phyloP scores from a whole-genome alignment of 805 yeast genomes.

The Yamadazyma insecticola region DNA sequence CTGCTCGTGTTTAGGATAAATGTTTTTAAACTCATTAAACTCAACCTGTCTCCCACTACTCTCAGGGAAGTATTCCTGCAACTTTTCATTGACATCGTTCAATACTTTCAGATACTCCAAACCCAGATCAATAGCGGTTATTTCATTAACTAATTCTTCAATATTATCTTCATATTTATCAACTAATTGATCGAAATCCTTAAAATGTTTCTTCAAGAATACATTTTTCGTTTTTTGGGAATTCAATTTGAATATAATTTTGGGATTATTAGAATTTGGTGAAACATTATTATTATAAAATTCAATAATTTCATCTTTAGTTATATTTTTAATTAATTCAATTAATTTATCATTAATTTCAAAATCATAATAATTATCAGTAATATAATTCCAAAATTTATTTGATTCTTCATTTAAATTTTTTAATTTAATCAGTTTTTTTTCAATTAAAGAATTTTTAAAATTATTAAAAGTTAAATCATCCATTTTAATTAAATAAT shows the following conservation, averaged over 20 bases:
- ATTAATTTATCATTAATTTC: conserved; percentile 54
- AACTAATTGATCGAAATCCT: background rate
- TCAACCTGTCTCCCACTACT: conserved; percentile 2
- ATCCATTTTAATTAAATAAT: conserved; percentile 43
- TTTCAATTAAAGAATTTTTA: conserved; percentile 61
- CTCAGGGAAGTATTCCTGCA: conserved; percentile 7
- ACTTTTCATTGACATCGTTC: conserved; percentile 1
- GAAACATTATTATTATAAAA: conserved; percentile 41
- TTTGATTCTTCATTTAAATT: conserved; percentile 73
- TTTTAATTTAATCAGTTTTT: conserved; percentile 66
- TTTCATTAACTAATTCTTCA: conserved; percentile 2
- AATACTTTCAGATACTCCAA: conserved; percentile 1
- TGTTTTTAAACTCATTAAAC: conserved; percentile 7
- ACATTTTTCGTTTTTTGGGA: conserved; percentile 8
- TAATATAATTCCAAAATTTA: conserved; percentile 62
- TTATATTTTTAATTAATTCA: conserved; percentile 45
- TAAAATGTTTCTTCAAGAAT: conserved; percentile 6
- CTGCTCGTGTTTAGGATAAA: conserved; percentile 3
- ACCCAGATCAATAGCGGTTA: background rate
- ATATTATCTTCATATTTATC: conserved; percentile 3
- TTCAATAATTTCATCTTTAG: conserved; percentile 52
- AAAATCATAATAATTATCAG: conserved; percentile 78
- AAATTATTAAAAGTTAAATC: conserved; percentile 65
- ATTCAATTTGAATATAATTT: conserved; percentile 47
- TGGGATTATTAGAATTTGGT: conserved; percentile 24